Conservation (phyloP, 306 rosid species). For the Dalbergia oliveri region DNA sequence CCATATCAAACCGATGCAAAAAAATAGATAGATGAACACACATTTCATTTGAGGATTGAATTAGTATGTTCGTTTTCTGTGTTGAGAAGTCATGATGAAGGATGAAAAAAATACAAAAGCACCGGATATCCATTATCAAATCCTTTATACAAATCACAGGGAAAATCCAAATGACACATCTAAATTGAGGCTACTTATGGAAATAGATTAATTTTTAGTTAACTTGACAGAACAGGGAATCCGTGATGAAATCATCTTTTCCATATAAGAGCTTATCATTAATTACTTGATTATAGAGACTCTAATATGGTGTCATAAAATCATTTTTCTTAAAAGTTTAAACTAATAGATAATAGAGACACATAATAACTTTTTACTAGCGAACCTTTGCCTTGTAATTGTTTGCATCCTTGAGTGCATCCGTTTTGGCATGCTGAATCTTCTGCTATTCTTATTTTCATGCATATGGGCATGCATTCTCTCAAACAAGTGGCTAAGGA, state of each 20-base stretch:
- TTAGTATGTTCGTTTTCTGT: neutral
- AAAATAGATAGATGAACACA: neutral
- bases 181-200: neutral
- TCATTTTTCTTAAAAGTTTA: too few relatives aligned
- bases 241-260: too few relatives aligned
- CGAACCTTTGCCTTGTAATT: slow-evolving; percentile 46
- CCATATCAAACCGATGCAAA: too few relatives aligned
- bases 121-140: neutral
- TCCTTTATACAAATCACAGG: neutral
- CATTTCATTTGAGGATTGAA: neutral
- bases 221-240: too few relatives aligned
- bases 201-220: too few relatives aligned
- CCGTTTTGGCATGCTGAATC: slow-evolving; percentile 27
- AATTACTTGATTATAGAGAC: too few relatives aligned
- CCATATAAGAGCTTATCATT: too few relatives aligned
- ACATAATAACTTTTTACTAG: too few relatives aligned
- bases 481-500: neutral
- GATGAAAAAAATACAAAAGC: neutral
- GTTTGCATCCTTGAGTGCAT: slow-evolving; percentile 44
- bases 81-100: neutral
- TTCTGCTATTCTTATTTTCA: slow-evolving; percentile 5
- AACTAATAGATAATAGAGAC: too few relatives aligned
- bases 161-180: neutral
- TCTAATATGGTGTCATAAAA: too few relatives aligned
- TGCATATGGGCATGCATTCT: slow-evolving; percentile 47